A percentile compares a stretch with the other conserved stretches of the same genome.
Conservation (phyloP, 129 eudicot species). For the Glebionis coronaria region DNA sequence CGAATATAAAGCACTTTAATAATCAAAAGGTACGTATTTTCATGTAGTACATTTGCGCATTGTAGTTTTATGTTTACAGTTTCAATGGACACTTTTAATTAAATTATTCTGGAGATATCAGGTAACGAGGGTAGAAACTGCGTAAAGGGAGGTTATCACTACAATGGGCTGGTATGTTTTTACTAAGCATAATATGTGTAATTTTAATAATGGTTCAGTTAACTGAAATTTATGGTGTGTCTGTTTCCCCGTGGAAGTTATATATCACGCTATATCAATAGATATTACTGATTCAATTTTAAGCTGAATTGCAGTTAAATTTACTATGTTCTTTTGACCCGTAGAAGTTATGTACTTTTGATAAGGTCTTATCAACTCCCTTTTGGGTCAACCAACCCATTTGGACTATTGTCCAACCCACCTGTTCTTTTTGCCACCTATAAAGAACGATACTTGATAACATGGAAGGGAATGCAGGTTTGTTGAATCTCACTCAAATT, state of each 20-base stretch:
- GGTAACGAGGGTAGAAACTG: slow-evolving; percentile 32
- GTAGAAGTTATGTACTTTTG: too few relatives aligned
- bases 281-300: too few relatives aligned
- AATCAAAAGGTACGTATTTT: slow-evolving; percentile 41
- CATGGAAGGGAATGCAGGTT: slow-evolving; percentile 31
- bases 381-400: too few relatives aligned
- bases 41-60: too few relatives aligned
- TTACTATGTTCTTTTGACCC: too few relatives aligned
- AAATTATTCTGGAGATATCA: not conserved
- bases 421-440: too few relatives aligned
- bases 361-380: not conserved
- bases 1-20: slow-evolving; percentile 19
- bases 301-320: too few relatives aligned
- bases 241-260: too few relatives aligned
- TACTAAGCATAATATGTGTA: too few relatives aligned
- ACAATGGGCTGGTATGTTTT: too few relatives aligned
- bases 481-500: slow-evolving; percentile 47
- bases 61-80: not conserved
- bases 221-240: not conserved
- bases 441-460: slow-evolving; percentile 10
- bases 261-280: too few relatives aligned
- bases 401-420: too few relatives aligned
- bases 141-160: slow-evolving; percentile 23
- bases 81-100: not conserved
- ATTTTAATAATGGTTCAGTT: not conserved